These are phyloP conservation scores for Russula foetens DNA, from an alignment of 768 basidiomycete species.

Conservation along the genomic window DNA sequence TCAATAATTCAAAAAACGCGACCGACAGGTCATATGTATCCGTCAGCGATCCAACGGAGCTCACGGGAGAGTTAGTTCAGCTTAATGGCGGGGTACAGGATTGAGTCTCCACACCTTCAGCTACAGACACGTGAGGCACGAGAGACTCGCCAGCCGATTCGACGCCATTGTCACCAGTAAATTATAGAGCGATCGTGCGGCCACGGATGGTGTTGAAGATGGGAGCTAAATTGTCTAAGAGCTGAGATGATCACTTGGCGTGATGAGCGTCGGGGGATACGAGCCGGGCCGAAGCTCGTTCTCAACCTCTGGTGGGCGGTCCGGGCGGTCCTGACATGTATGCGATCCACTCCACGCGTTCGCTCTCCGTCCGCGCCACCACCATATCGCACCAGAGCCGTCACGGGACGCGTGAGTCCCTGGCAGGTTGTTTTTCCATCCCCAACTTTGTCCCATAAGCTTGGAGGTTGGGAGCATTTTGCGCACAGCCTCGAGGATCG, in stretches of 20 bases:
- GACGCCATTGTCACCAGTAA: conserved; percentile 58
- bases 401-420: too few species aligned
- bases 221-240: conserved; percentile 62
- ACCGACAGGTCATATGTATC: conserved; percentile 73
- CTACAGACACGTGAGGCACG: conserved; percentile 58
- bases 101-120: conserved; percentile 72
- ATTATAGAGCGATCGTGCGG: conserved; percentile 62
- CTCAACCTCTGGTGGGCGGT: conserved; percentile 76
- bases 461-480: conserved; percentile 60
- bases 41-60: conserved; percentile 75
- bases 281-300: conserved; percentile 50
- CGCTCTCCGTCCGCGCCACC: too few species aligned
- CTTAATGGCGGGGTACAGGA: conserved; percentile 70
- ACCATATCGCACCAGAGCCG: too few species aligned
- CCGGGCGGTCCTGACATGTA: conserved; percentile 61
- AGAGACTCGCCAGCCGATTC: conserved; percentile 66
- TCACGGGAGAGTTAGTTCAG: conserved; percentile 66
- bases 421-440: too few species aligned
- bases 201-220: conserved; percentile 67
- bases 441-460: too few species aligned
- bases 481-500: conserved; percentile 70
- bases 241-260: conserved; percentile 66
- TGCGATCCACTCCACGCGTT: conserved; percentile 72
- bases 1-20: conserved; percentile 66
- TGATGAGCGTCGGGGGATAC: conserved; percentile 53